Evolutionary conservation across 176 grass and related monocot genomes (phyloP), one percentile per base, ranked within the genome.

Genomic region (Secale cereale): DNA sequence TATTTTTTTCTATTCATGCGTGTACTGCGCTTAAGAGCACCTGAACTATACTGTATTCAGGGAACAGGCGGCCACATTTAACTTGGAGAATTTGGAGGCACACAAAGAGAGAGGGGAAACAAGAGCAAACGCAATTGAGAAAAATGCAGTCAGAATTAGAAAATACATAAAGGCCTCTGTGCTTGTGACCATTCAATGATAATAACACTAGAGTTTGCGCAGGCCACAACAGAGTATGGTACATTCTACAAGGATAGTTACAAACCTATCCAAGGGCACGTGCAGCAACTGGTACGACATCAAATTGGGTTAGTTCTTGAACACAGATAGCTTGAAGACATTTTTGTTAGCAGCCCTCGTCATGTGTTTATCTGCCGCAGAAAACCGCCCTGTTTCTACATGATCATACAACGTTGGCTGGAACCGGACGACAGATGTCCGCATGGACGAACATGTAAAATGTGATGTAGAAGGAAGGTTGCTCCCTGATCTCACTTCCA

Each of bases 401-500:
- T n/a, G n/a, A n/a, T 65, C 37, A 80, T 70, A 37, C 12, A 70
- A 23, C 33, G 19, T 39, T 70, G 33, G 67, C 13, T 29, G 50
- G 27, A 41, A 28, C 78, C 22, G 7, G 79, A 69, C 7, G 19
- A 66, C 62, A 12, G 31, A 67, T 26, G 64, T 29, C 25, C 61
- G 3, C 40, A 48, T 8, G 29, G 10, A 77, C 11, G 30, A 63
- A 29, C 11, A 13, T 12, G 46, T 41, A 63, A 79, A 31, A 56
- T 75, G 20, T 50, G 72, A 62, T 26, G 26, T 25, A 1, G 17
- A 50, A 33, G 4, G 77, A 71, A 56, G 39, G 71, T 76, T 76
- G 33, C 25, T 30, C 26, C 27, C 50, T 67, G 25, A 60, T 40
- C 14, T 95, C 87, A 95, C 79, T 95, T 98, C 96, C 96, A 98